Base-by-base conservation (phyloP, 2,329 filamentous ascomycete genomes). In the Ceratocystis destructans region DNA sequence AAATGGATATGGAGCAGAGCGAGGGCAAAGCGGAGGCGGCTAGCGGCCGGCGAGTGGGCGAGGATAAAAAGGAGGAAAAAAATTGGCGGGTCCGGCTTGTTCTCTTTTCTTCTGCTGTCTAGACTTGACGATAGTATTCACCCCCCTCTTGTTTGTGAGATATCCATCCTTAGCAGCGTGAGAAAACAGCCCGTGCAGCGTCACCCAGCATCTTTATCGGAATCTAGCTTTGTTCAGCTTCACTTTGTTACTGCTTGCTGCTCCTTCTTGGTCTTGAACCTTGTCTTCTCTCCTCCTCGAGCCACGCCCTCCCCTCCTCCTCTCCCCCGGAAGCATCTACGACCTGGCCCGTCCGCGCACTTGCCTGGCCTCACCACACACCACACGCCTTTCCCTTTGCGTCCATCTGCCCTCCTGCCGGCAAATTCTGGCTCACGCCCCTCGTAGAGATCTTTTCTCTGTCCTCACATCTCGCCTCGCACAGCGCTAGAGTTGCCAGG, bases 1-100 rank as follows among this genome's bases (percentile, higher is more conserved):
- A 48, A 63, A 48, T 22, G 15, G 61, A 33, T 45, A n/a, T 33
- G 17, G 45, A 53, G 53, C 53, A 17, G 53, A 31, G 53, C 25
- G 15, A 63, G 28, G 28, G 61, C 61, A 22, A 28, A 37, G 15
- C 17, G 45, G 37, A 12, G 22, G 25, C n/a, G 44, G 20, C 15
- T 46, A 31, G 44, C 61, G 20, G 61, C 17, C 25, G 17, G 45
- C 25, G 31, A 20, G 12, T 17, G 61, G 45, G 61, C 41, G 61
- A 63, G 61, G 61, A 63, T 63, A 63, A 63, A 37, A 63, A 63
- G 61, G 61, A 59, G 53, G 53, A 5, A 59, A 25, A 63, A 50
- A 50, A 50, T 37, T 63, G 45, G 10, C 25, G 22, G 61, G 25
- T 33, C 25, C 37, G 45, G 12, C 25, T 46, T 53, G 61, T 50